phyloP scores from a whole-genome alignment of 108 stramenopile species.

The Fragilaria radians region DNA sequence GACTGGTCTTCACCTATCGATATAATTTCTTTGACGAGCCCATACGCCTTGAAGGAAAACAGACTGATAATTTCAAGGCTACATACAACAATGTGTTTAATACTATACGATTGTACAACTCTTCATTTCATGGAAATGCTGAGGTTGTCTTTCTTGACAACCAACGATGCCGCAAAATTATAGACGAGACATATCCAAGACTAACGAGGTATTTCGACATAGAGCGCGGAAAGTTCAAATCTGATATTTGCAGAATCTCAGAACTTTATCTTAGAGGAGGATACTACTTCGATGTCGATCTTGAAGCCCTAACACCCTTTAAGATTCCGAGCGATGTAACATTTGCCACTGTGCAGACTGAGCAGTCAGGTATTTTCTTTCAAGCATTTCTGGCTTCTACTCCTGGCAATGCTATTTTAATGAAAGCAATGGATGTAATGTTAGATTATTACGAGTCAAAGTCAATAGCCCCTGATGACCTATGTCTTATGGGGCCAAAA shows the following conservation, averaged over 20 bases:
- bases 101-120: too few relatives aligned
- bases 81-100: too few relatives aligned
- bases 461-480: not conserved
- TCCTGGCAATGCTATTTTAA: slow-evolving; percentile 13
- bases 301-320: slow-evolving; percentile 15
- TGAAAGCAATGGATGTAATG: slow-evolving; percentile 17
- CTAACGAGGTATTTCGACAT: not conserved
- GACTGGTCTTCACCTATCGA: too few relatives aligned
- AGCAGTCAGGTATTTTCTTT: too few relatives aligned
- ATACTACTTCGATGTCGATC: slow-evolving; percentile 34
- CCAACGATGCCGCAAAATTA: not conserved
- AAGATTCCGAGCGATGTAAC: slow-evolving; percentile 5
- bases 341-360: slow-evolving; percentile 11
- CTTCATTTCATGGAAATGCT: too few relatives aligned
- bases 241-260: slow-evolving; percentile 31
- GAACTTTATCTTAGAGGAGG: slow-evolving; percentile 26
- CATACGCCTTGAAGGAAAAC: too few relatives aligned
- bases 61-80: too few relatives aligned
- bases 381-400: slow-evolving; percentile 21
- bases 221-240: slow-evolving; percentile 17
- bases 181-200: not conserved
- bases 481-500: not conserved
- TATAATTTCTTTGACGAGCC: too few relatives aligned
- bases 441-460: slow-evolving; percentile 12
- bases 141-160: not conserved